Base-by-base conservation (phyloP, 805 yeast species). In the Saccharomycopsis sp. region DNA sequence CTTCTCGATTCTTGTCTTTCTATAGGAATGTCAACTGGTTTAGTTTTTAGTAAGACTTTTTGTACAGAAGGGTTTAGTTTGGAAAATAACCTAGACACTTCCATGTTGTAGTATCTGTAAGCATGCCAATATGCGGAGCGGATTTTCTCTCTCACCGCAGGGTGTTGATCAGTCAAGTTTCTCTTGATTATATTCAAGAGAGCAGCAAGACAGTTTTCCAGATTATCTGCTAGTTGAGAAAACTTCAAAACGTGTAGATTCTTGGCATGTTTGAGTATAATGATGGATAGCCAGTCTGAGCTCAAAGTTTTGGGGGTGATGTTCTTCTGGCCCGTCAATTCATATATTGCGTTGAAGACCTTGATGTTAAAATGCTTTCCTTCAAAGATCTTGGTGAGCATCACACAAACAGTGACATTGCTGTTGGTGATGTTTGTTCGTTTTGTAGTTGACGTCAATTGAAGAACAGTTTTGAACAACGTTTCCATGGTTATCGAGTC, bases 121-220 rank as follows among this genome's bases (percentile, higher is more conserved):
- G 82, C 78, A 14, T 79, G 73, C 97, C 97, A 91, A 65, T 79
- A 92, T 0, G 90, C 76, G 2, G 75, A 73, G 67, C 96, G 79
- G 74, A 85, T 87, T 0, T 82, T 73, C 64, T 84, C 95, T 62
- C 97, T 78, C 0, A 89, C 97, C 0, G 80, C 73, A 0, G 91
- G 89, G 59, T 87, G 86, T 0, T 97, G 89, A 68, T 91, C 98
- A 0, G 81, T 67, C 0, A 94, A 73, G 20, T 92, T 85, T 63
- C 81, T 84, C 2, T 71, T 60, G 1, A 89, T 66, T 61, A 83
- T 73, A 52, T 75, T 80, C 37, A 75, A 83, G 0, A 84, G 68
- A 2, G 70, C 64, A 16, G 78, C 87, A 56, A 70, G 24, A 2
- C 61, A 58, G 29, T 29, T 57, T 2, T 34, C 21, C 24, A 52